Conservation (phyloP, 2,329 filamentous ascomycete genomes). For the Talaromyces sp. region DNA sequence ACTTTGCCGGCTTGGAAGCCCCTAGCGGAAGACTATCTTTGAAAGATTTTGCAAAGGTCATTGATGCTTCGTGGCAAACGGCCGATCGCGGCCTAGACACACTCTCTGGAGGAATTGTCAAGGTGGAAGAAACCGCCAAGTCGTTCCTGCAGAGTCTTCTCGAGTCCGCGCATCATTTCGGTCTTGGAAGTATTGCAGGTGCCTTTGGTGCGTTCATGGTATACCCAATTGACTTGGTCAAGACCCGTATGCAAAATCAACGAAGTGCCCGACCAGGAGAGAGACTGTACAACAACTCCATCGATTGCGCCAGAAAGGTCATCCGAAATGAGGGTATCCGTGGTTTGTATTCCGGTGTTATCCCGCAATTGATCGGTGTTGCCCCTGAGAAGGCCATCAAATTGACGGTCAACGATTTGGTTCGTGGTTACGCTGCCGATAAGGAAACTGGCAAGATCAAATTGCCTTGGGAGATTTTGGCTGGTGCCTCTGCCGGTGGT, state of each 20-base stretch:
- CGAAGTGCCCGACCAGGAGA: constrained; percentile 78
- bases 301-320: constrained; percentile 93
- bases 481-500: constrained; percentile 83
- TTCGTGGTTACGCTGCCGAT: constrained; percentile 72
- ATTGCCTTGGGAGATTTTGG: constrained; percentile 70
- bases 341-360: constrained; percentile 89
- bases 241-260: constrained; percentile 98
- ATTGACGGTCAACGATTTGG: constrained; percentile 94
- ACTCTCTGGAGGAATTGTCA: constrained; percentile 50
- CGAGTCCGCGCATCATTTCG: constrained; percentile 87
- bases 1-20: constrained; percentile 91
- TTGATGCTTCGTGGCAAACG: constrained; percentile 87
- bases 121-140: constrained; percentile 53
- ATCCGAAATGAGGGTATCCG: constrained; percentile 85
- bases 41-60: constrained; percentile 86
- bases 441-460: constrained; percentile 71
- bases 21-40: constrained; percentile 81
- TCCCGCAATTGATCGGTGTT: constrained; percentile 93
- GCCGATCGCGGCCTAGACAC: constrained; percentile 44
- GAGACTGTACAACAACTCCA: constrained; percentile 91
- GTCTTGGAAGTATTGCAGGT: constrained; percentile 82
- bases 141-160: constrained; percentile 63
- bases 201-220: constrained; percentile 99
- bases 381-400: constrained; percentile 99
- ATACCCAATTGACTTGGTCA: constrained; percentile 97